Evolutionary conservation across 2,329 filamentous ascomycete species (phyloP).

Genomic region (Penicillium sp.): DNA sequence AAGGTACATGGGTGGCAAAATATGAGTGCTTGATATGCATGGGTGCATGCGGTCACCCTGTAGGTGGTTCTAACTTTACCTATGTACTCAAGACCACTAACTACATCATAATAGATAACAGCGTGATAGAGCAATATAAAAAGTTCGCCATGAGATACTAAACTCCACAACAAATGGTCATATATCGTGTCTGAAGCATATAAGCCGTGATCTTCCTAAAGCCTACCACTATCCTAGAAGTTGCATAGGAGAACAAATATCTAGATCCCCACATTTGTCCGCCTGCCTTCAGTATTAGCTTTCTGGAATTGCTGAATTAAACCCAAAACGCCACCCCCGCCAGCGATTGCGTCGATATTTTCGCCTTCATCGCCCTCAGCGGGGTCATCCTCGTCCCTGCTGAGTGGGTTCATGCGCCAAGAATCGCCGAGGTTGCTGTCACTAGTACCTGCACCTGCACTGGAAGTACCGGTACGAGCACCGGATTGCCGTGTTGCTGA

Average conservation of each 20-base stretch:
- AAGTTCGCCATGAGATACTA: neutral
- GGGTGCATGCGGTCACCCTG: neutral
- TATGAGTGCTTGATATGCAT: neutral
- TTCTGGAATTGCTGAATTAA: constrained; percentile 67
- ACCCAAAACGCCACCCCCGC: constrained; percentile 61
- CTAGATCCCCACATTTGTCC: constrained; percentile 39
- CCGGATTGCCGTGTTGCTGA: constrained; percentile 19
- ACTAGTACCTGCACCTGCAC: constrained; percentile 40
- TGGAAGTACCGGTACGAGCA: constrained; percentile 33
- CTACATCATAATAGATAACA: neutral
- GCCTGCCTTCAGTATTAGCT: constrained; percentile 47
- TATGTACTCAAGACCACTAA: neutral
- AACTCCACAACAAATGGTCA: constrained; percentile 2
- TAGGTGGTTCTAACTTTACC: neutral
- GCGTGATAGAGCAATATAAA: neutral
- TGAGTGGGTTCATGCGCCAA: constrained; percentile 48
- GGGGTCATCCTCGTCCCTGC: constrained; percentile 34
- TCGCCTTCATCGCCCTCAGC: constrained; percentile 51
- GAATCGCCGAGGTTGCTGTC: constrained; percentile 61
- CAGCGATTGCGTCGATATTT: constrained; percentile 48
- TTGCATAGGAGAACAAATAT: neutral
- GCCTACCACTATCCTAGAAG: neutral
- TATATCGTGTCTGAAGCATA: constrained; percentile 4
- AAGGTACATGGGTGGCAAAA: neutral
- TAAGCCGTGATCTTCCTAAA: neutral